Base-by-base conservation (phyloP, 305 asterid genomes). In the Fraxinus sp. region DNA sequence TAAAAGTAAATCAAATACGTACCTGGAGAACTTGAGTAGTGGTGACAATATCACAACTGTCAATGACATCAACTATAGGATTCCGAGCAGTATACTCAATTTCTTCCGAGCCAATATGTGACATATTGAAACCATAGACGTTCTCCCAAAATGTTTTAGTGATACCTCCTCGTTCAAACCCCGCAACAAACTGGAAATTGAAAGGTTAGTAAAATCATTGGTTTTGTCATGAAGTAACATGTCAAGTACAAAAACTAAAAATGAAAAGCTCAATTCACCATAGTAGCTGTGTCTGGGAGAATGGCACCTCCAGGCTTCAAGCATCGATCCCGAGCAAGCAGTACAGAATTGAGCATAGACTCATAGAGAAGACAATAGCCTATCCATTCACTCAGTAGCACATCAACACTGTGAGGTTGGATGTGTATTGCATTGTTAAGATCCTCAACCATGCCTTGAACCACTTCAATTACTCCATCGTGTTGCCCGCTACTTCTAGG, bases 311-410 rank as follows among this genome's bases (percentile, higher is more conserved):
- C 97, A 81, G 95, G 98, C 84, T 92, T 95, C 91, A 95, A 86
- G 97, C 98, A 95, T 88, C 83, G 88, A 89, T 95, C 99, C 71
- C 97, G 91, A 80, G 99, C 98, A 87, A 88, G 88, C 70, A 95
- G 91, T 68, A 95, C 97, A 82, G 99, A 95, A 78, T 85, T 68
- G 39, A 95, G 97, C 99, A 95, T 95, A 70, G 99, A 90, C 85
- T 95, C 99, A n/a, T 93, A 94, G 75, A 93, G 97, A 77, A 95
- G 91, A 92, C 97, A 94, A 89, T 94, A 95, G 64, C 99, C 99
- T 97, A 94, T 95, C 99, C 99, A 95, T 86, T 95, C 97, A 81
- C 98, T 95, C 79, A 94, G 20, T 77, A 95, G 83, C 79, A 94
- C 94, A 78, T 95, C 97, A 80, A 95, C 90, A 73, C 93, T 91